phyloP scores from a whole-genome alignment of 306 rosid species.

The Begonia fuchsioides region DNA sequence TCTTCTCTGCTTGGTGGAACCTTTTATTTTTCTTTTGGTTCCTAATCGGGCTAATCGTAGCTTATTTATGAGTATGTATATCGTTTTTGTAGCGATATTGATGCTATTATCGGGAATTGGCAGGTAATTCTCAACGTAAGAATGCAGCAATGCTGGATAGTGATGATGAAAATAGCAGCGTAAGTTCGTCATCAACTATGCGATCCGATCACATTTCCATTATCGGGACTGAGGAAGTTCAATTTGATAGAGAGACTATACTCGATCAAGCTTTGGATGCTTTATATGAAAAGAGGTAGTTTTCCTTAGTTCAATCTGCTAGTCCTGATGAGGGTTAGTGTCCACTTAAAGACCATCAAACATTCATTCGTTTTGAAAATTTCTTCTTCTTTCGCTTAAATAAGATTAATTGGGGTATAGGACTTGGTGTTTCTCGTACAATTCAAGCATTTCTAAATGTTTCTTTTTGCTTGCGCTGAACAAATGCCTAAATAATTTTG shows the following conservation, averaged over 20 bases:
- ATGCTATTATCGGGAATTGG: constrained; percentile 3
- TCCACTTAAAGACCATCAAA: no score
- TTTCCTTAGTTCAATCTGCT: background rate
- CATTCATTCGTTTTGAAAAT: no score
- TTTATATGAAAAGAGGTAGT: constrained; percentile 70
- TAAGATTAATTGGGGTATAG: no score
- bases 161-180: constrained; percentile 76
- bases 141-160: constrained; percentile 47
- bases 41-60: background rate
- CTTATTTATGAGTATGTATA: background rate
- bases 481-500: background rate
- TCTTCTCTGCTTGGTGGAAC: background rate
- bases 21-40: background rate
- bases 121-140: constrained; percentile 75
- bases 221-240: constrained; percentile 42
- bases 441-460: no score
- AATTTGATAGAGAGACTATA: constrained; percentile 45
- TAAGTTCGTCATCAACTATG: constrained; percentile 58
- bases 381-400: no score
- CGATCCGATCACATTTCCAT: constrained; percentile 49
- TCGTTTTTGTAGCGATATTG: no score
- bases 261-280: constrained; percentile 88
- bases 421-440: no score
- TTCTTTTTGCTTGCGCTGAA: constrained; percentile 1
- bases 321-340: no score